Evolutionary conservation across 768 basidiomycete genomes (phyloP).

Genomic region (Exidia glandulosa): DNA sequence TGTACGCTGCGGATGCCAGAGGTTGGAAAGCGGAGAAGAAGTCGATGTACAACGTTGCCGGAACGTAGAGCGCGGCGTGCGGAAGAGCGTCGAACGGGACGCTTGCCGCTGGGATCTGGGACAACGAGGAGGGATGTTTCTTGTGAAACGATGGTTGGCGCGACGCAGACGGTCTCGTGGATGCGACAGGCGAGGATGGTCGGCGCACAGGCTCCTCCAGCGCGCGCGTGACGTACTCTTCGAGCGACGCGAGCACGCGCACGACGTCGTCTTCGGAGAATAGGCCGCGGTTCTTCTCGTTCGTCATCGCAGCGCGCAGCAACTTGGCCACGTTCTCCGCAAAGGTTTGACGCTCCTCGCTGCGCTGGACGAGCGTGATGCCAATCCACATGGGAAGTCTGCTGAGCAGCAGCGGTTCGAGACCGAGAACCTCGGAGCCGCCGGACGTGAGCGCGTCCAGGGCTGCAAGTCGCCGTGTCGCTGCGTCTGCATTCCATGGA

Average conservation of each 20-base stretch:
- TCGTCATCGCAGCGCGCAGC: constrained; percentile 39
- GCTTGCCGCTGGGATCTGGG: neutral
- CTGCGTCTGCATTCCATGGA: constrained; percentile 64
- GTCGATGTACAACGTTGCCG: neutral
- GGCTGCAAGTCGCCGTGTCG: constrained; percentile 61
- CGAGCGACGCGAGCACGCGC: constrained; percentile 39
- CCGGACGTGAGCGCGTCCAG: constrained; percentile 51
- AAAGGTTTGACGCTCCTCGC: constrained; percentile 14
- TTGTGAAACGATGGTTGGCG: neutral
- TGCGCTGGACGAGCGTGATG: constrained; percentile 38
- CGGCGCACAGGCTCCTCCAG: neutral
- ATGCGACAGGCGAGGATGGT: neutral
- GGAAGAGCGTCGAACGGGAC: neutral
- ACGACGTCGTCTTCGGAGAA: constrained; percentile 48
- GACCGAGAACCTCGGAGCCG: constrained; percentile 50
- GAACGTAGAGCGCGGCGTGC: neutral
- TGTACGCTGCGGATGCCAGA: neutral
- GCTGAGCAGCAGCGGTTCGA: constrained; percentile 46
- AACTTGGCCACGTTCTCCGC: constrained; percentile 32
- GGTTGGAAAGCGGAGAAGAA: neutral
- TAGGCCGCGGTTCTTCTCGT: constrained; percentile 40
- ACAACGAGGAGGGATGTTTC: neutral
- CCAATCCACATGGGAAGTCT: constrained; percentile 56
- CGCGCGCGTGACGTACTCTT: neutral
- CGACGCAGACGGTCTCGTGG: neutral